Evolutionary conservation across 2,329 filamentous ascomycete genomes (phyloP).

Genomic region (Aspergillus texensis): DNA sequence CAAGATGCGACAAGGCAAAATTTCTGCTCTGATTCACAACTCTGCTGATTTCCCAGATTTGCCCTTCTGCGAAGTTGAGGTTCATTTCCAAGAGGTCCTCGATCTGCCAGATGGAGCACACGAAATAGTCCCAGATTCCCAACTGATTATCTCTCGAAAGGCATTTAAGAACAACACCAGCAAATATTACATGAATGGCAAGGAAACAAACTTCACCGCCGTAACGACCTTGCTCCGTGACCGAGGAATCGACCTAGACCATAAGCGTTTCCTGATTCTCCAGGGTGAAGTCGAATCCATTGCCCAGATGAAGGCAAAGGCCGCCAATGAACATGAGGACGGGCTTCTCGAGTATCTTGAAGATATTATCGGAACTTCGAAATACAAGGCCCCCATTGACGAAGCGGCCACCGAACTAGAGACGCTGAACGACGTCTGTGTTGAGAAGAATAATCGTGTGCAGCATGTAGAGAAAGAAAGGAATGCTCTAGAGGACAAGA

Average conservation of each 20-base stretch:
- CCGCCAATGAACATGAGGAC: slow-evolving; percentile 91
- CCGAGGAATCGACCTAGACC: slow-evolving; percentile 90
- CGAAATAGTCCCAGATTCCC: slow-evolving; percentile 79
- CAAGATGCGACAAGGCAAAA: slow-evolving; percentile 99
- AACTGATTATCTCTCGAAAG: slow-evolving; percentile 83
- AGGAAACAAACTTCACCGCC: slow-evolving; percentile 85
- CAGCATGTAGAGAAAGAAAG: slow-evolving; percentile 99
- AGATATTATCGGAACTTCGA: slow-evolving; percentile 97
- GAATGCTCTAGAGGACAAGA: slow-evolving; percentile 90
- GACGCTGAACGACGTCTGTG: slow-evolving; percentile 87
- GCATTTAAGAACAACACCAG: slow-evolving; percentile 98
- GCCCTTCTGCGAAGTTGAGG: slow-evolving; percentile 91
- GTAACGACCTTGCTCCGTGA: slow-evolving; percentile 87
- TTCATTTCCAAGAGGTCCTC: slow-evolving; percentile 94
- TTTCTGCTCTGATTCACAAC: slow-evolving; percentile 96
- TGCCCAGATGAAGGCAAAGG: slow-evolving; percentile 98
- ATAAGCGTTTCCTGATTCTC: slow-evolving; percentile 96
- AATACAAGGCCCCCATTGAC: slow-evolving; percentile 96
- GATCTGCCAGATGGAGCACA: slow-evolving; percentile 77
- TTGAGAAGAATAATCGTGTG: slow-evolving; percentile 92
- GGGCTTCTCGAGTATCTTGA: slow-evolving; percentile 95
- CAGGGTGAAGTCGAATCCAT: slow-evolving; percentile 99
- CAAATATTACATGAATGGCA: slow-evolving; percentile 95
- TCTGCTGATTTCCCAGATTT: slow-evolving; percentile 84
- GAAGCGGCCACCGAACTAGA: slow-evolving; percentile 90